Evolutionary conservation across 108 stramenopile genomes (phyloP), one percentile per base, ranked within the genome.

Genomic region (Chaetoceros muelleri): DNA sequence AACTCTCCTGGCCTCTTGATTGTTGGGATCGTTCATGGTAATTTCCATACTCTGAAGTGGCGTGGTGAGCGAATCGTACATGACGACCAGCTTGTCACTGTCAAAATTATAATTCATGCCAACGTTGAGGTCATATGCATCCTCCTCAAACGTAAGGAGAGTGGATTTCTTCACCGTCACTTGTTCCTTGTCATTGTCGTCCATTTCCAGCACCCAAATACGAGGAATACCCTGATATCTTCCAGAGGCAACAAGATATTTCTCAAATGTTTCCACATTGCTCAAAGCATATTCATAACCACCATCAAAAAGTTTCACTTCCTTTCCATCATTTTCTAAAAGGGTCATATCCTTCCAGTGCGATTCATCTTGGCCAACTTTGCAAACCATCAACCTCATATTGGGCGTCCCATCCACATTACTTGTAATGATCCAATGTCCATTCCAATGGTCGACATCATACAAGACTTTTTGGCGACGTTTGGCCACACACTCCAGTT

Each of bases 21-120:
- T 69, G 24, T 57, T 52, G 22, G 76, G 70, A 44, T 60, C 55
- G 53, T 66, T 48, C 30, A 88, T 51, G 3, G 76, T 63, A 53
- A 88, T 69, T 7, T 82, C 77, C 17, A 89, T 60, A 25, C 71
- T 59, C 30, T 79, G 66, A 5, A 57, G 70, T 3, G 94, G 94
- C 3, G 95, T 90, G 28, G 89, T 66, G 30, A 94, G 55, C 10
- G 86, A 88, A 62, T 87, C 82, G 61, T 97, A 97, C 24, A 57
- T 45, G 56, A 95, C 64, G 8, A 85, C 72, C 46, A 97, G 65
- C 18, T 59, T 66, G 23, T 74, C 67, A n/a, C 88, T 74, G 19
- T 90, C 77, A 66, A 60, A 92, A 22, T 88, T 86, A 26, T 59
- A 61, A 60, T 95, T 90, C 13, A 47, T 55, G 23, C 72, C 66